phyloP scores from a whole-genome alignment of 176 grass and related monocot species.

The Cenchrus americanus region DNA sequence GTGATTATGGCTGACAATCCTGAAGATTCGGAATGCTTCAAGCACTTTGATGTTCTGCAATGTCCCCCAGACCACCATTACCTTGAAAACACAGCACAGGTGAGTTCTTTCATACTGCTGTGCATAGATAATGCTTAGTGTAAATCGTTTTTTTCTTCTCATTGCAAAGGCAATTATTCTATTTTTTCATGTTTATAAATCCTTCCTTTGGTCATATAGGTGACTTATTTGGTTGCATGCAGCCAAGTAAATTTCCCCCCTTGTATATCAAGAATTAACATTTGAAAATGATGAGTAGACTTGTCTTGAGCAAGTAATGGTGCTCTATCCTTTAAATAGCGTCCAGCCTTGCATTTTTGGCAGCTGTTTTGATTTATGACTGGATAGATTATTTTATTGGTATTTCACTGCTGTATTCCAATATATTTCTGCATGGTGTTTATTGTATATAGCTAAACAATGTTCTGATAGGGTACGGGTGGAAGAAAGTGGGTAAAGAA shows the following conservation, averaged over 20 bases:
- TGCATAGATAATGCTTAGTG: background rate
- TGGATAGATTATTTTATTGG: background rate
- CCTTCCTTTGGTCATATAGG: background rate
- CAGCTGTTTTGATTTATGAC: background rate
- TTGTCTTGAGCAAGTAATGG: conserved; percentile 3
- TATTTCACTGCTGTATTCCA: conserved; percentile 20
- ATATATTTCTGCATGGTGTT: background rate
- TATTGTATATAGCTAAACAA: conserved; percentile 26
- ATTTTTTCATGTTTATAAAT: background rate
- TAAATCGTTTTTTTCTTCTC: background rate
- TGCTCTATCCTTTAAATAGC: background rate
- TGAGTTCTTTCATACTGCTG: conserved; percentile 30
- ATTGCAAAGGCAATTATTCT: background rate
- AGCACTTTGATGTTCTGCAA: conserved; percentile 88
- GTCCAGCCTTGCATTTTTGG: conserved; percentile 27
- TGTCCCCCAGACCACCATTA: conserved; percentile 86
- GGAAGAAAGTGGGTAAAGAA: conserved; percentile 95
- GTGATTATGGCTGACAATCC: conserved; percentile 41
- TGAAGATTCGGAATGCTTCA: conserved; percentile 62
- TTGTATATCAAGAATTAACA: background rate
- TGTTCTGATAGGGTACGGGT: conserved; percentile 63
- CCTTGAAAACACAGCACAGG: conserved; percentile 59
- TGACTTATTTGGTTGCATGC: background rate
- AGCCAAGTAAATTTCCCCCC: background rate
- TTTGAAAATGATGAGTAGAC: background rate